phyloP scores from a whole-genome alignment of 371 early-diverging fungal species.

The Syncephalastrum sp. region DNA sequence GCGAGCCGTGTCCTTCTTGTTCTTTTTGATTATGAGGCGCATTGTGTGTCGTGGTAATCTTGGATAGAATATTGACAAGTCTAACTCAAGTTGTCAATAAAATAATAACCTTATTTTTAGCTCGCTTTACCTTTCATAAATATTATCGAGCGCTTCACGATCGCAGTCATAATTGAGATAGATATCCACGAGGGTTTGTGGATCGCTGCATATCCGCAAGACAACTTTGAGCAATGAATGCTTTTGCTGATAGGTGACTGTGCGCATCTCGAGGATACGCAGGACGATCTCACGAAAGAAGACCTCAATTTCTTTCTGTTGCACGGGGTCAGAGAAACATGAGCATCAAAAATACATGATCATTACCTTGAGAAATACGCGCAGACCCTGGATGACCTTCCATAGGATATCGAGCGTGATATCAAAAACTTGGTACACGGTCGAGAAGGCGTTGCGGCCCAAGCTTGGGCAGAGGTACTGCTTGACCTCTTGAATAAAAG shows the following conservation, averaged over 20 bases:
- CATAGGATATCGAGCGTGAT: slow-evolving; percentile 82
- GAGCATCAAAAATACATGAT: background rate
- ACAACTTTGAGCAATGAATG: slow-evolving; percentile 48
- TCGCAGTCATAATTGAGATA: slow-evolving; percentile 97
- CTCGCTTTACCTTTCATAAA: slow-evolving; percentile 44
- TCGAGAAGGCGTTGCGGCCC: slow-evolving; percentile 75
- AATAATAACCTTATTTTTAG: background rate
- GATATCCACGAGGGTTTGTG: slow-evolving; percentile 90
- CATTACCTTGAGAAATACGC: slow-evolving; percentile 66
- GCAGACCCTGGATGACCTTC: slow-evolving; percentile 65
- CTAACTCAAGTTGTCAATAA: slow-evolving; percentile 10
- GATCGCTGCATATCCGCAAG: slow-evolving; percentile 63
- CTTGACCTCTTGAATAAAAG: slow-evolving; percentile 80
- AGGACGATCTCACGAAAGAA: slow-evolving; percentile 73
- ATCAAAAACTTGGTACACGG: slow-evolving; percentile 82
- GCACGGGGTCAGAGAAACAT: background rate
- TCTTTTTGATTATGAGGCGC: slow-evolving; percentile 31
- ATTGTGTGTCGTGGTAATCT: slow-evolving; percentile 47
- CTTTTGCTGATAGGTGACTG: slow-evolving; percentile 52
- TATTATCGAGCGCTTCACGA: slow-evolving; percentile 47
- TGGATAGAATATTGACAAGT: slow-evolving; percentile 55
- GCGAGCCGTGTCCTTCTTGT: slow-evolving; percentile 26
- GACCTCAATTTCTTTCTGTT: slow-evolving; percentile 68
- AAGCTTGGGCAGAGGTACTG: slow-evolving; percentile 82
- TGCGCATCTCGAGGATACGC: slow-evolving; percentile 69